Conservation (phyloP, 2,329 filamentous ascomycete genomes). For the Hypocrella siamensis region DNA sequence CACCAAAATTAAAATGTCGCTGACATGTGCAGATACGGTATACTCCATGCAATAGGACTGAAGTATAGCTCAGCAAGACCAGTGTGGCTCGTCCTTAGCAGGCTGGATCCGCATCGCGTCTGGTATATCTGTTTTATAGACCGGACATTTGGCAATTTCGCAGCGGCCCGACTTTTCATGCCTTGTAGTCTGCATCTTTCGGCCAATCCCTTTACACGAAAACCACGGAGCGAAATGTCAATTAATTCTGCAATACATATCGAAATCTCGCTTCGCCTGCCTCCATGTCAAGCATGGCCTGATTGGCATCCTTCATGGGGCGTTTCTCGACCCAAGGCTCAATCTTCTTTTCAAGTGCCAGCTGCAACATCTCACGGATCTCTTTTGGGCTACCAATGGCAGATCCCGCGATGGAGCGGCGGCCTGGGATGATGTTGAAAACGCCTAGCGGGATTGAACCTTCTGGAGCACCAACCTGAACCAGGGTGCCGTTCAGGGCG, state of each 20-base stretch:
- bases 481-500: constrained; percentile 40
- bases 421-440: constrained; percentile 38
- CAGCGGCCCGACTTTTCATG: not conserved
- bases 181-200: not conserved
- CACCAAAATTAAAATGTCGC: too few species aligned
- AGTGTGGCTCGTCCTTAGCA: too few species aligned
- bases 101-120: too few species aligned
- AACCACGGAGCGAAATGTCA: not conserved
- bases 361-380: constrained; percentile 42
- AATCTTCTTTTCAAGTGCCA: constrained; percentile 38
- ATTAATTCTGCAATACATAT: constrained; percentile 27
- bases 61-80: too few species aligned
- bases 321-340: constrained; percentile 40
- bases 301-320: constrained; percentile 39
- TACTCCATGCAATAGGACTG: too few species aligned
- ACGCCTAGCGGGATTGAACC: constrained; percentile 5
- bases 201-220: too few species aligned
- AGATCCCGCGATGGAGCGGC: constrained; percentile 29
- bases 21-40: too few species aligned
- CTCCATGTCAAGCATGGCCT: constrained; percentile 39
- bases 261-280: constrained; percentile 33
- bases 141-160: too few species aligned
- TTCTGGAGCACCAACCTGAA: constrained; percentile 39
- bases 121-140: too few species aligned
- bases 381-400: constrained; percentile 34